Evolutionary conservation across 1,139 yeast genomes (phyloP), one percentile per base, ranked within the genome.

Genomic region (Nakaseomyces glabratus): DNA sequence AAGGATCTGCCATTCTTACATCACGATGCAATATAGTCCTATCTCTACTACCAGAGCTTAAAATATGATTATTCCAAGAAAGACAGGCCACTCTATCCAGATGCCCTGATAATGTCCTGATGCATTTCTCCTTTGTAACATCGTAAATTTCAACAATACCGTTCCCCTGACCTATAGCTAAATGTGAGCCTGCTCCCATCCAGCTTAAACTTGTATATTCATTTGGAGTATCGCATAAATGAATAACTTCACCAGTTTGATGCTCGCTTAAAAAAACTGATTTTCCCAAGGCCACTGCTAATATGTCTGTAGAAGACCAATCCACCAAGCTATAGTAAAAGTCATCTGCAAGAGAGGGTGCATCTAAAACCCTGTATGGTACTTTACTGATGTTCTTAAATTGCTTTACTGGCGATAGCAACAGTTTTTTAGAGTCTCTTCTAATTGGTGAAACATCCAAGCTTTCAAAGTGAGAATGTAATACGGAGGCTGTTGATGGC

Each of bases 111-210:
- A 93, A 82, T 8, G 93, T 79, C 43, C 98, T 69, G 8, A 88
- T 75, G 48, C 94, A 78, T 57, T 82, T 80, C 42, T 75, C 70
- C 35, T 79, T 77, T n/a, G 82, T 74, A 1, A 90, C 94, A 58
- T 93, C 98, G 93, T 96, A 90, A 16, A 90, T 85, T 53, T 88
- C 95, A 4, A 90, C 96, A 28, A 79, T 56, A 1, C 98, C 98
- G 33, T 75, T 69, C 38, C 73, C 70, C 1, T 96, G 85, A 3
- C 99, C 99, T 9, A 90, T 76, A 0, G 98, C 97, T 31, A 90
- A 56, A 62, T 90, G 96, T 13, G 94, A 79, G 21, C 96, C 93
- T n/a, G 82, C 74, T 50, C 79, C 94, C 36, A 90, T 84, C 99
- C 99, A 90, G 40, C 82, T 77, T 20, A 90, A 63, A 50, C 95